Evolutionary conservation across 179 eudicot genomes (phyloP), one percentile per base, ranked within the genome.

Genomic region (Corrigiola litoralis): DNA sequence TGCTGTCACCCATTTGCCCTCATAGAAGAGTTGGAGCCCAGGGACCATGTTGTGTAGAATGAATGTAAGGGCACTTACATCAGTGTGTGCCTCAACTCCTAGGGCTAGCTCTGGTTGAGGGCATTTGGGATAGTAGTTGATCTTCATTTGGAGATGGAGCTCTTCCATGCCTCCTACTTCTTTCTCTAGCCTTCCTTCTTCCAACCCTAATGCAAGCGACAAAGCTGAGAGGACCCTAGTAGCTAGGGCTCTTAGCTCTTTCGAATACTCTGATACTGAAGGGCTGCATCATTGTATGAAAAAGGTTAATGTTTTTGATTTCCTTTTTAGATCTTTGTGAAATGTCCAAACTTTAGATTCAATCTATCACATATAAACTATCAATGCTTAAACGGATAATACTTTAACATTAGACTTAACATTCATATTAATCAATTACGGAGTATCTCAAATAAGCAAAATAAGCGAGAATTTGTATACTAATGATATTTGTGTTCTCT

Each of bases 31-130:
- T 61, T 92, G 98, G 0, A 92, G 89, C 8, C 98, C 98, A 0
- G 98, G 98, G 21, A 92, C 98, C 96, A 90, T 90, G 85, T 90
- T 92, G 82, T 90, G 96, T 67, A 92, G 87, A 62, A 92, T 90
- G 76, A 92, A 90, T 38, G 95, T 87, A 48, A 92, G 75, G 56
- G 96, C 86, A 38, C 88, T 82, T 17, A 90, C 79, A 33, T 92
- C 98, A 0, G 98, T 92, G 81, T 92, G 98, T 31, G 98, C 92
- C 72, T 92, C 98, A 11, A 92, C 96, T 6, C 98, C 98, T 6
- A 90, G 75, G 71, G 98, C 96, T 6, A 92, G 77, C 68, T 92
- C 98, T 0, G 96, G 98, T 33, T 90, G 96, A 68, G 98, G 98
- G 75, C 98, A 92, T 71, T 76, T 87, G 20, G 98, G 98, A 85